These are phyloP conservation scores for Aspergillus novofumigatus DNA, from an alignment of 2,329 filamentous ascomycete genomes.

Conservation along the genomic window DNA sequence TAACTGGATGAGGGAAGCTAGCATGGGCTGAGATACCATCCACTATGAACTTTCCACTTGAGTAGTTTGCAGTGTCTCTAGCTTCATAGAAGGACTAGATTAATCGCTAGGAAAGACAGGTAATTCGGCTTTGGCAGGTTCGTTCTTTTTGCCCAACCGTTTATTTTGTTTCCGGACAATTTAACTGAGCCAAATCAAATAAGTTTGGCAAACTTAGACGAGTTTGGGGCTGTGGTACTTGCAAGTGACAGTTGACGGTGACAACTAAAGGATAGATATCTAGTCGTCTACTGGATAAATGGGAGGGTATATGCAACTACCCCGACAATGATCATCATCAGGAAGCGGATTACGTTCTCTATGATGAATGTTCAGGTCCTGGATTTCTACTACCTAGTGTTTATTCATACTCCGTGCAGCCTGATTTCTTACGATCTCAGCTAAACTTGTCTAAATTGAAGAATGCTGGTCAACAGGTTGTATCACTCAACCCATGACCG, in stretches of 20 bases:
- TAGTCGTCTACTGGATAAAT: too few species aligned
- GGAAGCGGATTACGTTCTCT: background rate
- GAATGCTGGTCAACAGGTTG: background rate
- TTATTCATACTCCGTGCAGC: background rate
- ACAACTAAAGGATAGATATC: background rate
- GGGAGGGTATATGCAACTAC: background rate
- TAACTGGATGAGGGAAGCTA: background rate
- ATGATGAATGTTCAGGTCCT: background rate
- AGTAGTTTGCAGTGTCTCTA: background rate
- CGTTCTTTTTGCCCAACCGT: background rate
- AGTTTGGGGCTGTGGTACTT: background rate
- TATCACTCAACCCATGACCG: background rate
- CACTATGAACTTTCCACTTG: background rate
- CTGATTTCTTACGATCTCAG: background rate
- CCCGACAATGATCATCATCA: background rate
- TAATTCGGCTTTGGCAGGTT: background rate
- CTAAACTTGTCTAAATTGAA: background rate
- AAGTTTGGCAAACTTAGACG: background rate
- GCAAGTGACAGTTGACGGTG: background rate
- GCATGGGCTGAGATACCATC: too few species aligned
- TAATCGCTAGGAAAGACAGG: background rate
- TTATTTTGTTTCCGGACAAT: background rate
- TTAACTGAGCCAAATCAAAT: conserved; percentile 5
- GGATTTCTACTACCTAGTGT: background rate
- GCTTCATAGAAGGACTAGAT: background rate